Evolutionary conservation across 2,329 filamentous ascomycete genomes (phyloP), one percentile per base, ranked within the genome.

Genomic region (Leptographium procerum): DNA sequence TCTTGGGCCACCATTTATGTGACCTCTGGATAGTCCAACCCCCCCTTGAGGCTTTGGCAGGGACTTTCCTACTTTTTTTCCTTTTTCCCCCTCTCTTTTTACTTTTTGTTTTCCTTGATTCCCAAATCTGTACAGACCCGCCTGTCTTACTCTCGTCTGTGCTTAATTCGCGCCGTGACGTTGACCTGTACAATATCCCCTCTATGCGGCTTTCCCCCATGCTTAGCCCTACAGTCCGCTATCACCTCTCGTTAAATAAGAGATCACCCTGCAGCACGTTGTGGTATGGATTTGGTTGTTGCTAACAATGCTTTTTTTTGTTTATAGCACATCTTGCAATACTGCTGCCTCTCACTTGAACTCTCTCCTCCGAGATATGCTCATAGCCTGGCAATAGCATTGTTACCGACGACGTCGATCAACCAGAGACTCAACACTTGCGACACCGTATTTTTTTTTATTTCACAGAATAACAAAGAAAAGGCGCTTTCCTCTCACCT

Each of bases 331-430:
- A 8, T 51, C 22, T 40, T 45, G 26, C 29, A 43, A 19, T 56
- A 43, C 45, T 26, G n/a, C 40, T n/a, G 40, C 47, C 55, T 60
- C 36, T 52, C 47, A 24, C 56, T 56, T 43, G 16, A 26, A 11
- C 55, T 55, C 55, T 55, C 56, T 57, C 51, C 52, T 57, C 55
- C 47, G 43, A 59, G 55, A 55, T 52, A 55, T 57, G 45, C 26
- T 28, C 34, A 22, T 40, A 56, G 43, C 50, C 50, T 33, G 26
- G 31, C 55, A 48, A 52, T 40, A 40, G 40, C 33, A 33, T 24
- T 16, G 40, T 33, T 19, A 24, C 19, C 16, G 43, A 14, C 31
- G 33, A 28, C 22, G 52, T n/a, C n/a, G 19, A 19, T 22, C 16
- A 19, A 33, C 13, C 31, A 36, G 4, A 24, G 6, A 7, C 29